A percentile compares a stretch with the other conserved stretches of the same genome.
These are phyloP conservation scores for Shiraia sp. DNA, from an alignment of 2,329 filamentous ascomycete genomes.

Conservation along the genomic window DNA sequence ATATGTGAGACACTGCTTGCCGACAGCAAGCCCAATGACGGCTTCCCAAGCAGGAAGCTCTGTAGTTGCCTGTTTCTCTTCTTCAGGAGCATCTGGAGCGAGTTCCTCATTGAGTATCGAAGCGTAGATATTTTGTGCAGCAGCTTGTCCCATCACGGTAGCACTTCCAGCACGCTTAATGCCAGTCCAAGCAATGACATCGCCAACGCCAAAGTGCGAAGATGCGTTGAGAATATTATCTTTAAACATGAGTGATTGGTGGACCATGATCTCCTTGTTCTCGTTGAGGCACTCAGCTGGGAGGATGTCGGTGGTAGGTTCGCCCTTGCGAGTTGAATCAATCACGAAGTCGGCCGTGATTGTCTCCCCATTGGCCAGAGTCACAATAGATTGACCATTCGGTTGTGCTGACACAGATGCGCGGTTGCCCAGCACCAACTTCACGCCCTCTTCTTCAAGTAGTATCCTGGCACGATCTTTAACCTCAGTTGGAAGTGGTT, in stretches of 20 bases:
- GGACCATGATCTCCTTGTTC: slow-evolving; percentile 68
- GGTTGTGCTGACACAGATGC: slow-evolving; percentile 49
- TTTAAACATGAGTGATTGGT: slow-evolving; percentile 59
- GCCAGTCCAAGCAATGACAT: slow-evolving; percentile 71
- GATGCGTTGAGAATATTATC: slow-evolving; percentile 59
- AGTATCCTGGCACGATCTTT: slow-evolving; percentile 65
- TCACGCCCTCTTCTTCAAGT: slow-evolving; percentile 65
- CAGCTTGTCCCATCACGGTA: slow-evolving; percentile 72
- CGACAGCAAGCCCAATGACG: slow-evolving; percentile 72
- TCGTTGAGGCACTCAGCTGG: slow-evolving; percentile 62
- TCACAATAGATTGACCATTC: slow-evolving; percentile 47
- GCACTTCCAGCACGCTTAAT: slow-evolving; percentile 80
- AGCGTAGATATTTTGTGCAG: slow-evolving; percentile 60
- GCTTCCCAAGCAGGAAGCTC: slow-evolving; percentile 46
- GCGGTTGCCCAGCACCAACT: slow-evolving; percentile 65
- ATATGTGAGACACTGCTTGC: slow-evolving; percentile 69
- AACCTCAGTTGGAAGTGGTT: slow-evolving; percentile 71
- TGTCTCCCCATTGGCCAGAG: slow-evolving; percentile 47
- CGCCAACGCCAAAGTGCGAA: slow-evolving; percentile 70
- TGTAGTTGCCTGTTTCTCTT: slow-evolving; percentile 19
- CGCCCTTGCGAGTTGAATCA: slow-evolving; percentile 67
- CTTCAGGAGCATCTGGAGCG: slow-evolving; percentile 7
- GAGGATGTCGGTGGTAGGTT: slow-evolving; percentile 66
- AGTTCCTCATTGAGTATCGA: slow-evolving; percentile 42
- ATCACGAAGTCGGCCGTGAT: slow-evolving; percentile 68